A percentile compares a stretch with the other conserved stretches of the same genome.
Conservation (phyloP, 768 basidiomycete species). For the Boletus vermiculosoides region DNA sequence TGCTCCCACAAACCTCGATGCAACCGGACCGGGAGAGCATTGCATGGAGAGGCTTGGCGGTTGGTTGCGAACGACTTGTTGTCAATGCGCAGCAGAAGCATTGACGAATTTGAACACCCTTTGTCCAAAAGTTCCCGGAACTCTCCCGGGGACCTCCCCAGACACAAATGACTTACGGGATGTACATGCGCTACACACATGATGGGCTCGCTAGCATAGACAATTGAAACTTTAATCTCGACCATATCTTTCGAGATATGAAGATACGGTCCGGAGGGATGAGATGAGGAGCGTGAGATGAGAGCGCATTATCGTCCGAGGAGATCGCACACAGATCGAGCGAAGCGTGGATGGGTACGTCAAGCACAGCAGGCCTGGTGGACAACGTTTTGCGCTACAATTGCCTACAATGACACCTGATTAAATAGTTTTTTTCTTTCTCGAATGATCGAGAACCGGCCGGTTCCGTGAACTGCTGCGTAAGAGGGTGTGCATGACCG, state of each 20-base stretch:
- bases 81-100: constrained; percentile 1
- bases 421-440: not conserved
- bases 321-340: constrained; percentile 15
- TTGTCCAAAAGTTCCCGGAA: not conserved
- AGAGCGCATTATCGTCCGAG: constrained; percentile 18
- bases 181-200: constrained; percentile 11
- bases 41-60: constrained; percentile 7
- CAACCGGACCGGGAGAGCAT: constrained; percentile 1
- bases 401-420: not conserved
- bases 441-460: constrained; percentile 10
- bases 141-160: not conserved
- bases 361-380: constrained; percentile 14
- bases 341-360: constrained; percentile 13
- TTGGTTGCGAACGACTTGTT: constrained; percentile 2
- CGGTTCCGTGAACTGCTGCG: constrained; percentile 24
- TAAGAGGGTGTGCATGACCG: not conserved
- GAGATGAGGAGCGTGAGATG: constrained; percentile 5
- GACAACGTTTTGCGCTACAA: constrained; percentile 1
- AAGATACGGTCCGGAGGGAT: not conserved
- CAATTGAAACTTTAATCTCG: constrained; percentile 16
- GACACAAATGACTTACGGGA: constrained; percentile 9
- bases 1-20: constrained; percentile 7
- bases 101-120: not conserved
- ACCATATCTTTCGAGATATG: constrained; percentile 18
- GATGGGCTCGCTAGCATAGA: constrained; percentile 3